A percentile compares a stretch with the other conserved stretches of the same genome.
These are phyloP conservation scores for Naganishia randhawae DNA, from an alignment of 768 basidiomycete genomes.

Conservation along the genomic window DNA sequence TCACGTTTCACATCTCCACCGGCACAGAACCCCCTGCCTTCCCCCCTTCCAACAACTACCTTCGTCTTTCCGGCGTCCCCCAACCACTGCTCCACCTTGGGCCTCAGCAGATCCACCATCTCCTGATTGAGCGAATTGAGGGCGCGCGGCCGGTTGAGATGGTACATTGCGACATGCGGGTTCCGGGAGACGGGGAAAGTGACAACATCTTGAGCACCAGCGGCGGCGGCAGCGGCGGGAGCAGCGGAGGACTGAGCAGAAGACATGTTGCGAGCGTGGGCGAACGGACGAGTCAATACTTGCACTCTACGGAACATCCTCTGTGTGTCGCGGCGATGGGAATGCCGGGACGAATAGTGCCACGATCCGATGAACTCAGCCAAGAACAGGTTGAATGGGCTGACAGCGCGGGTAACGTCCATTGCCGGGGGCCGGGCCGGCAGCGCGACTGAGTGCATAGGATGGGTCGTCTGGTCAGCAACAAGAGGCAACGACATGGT, in stretches of 20 bases:
- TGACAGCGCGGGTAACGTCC: background rate
- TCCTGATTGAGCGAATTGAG: slow-evolving; percentile 75
- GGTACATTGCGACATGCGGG: slow-evolving; percentile 55
- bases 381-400: slow-evolving; percentile 2
- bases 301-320: background rate
- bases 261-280: background rate
- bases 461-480: too few relatives aligned
- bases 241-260: background rate
- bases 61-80: slow-evolving; percentile 29
- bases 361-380: too few relatives aligned
- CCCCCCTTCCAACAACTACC: slow-evolving; percentile 44
- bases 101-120: slow-evolving; percentile 69
- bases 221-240: background rate
- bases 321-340: background rate
- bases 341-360: background rate
- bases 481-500: too few relatives aligned
- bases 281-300: background rate
- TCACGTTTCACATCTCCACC: slow-evolving; percentile 89
- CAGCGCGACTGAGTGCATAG: too few relatives aligned
- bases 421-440: slow-evolving; percentile 2
- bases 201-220: slow-evolving; percentile 1
- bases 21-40: slow-evolving; percentile 78
- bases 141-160: slow-evolving; percentile 73
- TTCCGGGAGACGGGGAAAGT: slow-evolving; percentile 6
- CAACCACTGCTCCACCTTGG: slow-evolving; percentile 68